These are phyloP conservation scores for Chrysoporthe austroafricana DNA, from an alignment of 2,329 filamentous ascomycete genomes.

Conservation along the genomic window DNA sequence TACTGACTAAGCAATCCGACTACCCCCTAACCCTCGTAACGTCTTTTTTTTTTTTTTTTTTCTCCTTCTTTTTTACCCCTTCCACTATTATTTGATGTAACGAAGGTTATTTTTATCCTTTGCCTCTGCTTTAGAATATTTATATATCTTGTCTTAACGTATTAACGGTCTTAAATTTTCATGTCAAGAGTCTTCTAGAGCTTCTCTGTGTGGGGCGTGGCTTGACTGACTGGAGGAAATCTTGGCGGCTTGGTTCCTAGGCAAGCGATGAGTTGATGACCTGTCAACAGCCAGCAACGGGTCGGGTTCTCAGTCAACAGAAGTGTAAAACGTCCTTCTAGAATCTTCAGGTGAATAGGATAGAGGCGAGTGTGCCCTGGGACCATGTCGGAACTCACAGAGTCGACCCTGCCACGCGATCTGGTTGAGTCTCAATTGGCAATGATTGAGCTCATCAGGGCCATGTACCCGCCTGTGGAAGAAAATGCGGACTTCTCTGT, in stretches of 20 bases:
- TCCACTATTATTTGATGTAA: no score
- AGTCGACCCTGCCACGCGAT: slow-evolving; percentile 11
- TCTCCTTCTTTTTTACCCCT: no score
- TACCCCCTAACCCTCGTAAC: background rate
- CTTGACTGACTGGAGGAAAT: background rate
- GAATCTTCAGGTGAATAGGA: no score
- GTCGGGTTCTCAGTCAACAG: background rate
- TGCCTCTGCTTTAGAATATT: no score
- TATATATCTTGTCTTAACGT: no score
- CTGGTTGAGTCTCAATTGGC: slow-evolving; percentile 27
- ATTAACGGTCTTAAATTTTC: background rate
- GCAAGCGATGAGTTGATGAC: background rate
- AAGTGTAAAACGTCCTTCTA: background rate
- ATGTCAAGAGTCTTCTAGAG: no score
- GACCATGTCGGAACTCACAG: slow-evolving; percentile 8
- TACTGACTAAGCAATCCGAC: background rate
- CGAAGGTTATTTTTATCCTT: no score
- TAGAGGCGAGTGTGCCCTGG: background rate
- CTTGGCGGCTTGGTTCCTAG: background rate
- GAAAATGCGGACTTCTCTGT: background rate
- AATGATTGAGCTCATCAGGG: slow-evolving; percentile 25
- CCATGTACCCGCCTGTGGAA: slow-evolving; percentile 23
- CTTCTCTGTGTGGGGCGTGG: background rate
- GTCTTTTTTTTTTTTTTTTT: no score
- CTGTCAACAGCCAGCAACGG: background rate